Base-by-base conservation (phyloP, 805 yeast genomes). In the Starmerella stigmatis region DNA sequence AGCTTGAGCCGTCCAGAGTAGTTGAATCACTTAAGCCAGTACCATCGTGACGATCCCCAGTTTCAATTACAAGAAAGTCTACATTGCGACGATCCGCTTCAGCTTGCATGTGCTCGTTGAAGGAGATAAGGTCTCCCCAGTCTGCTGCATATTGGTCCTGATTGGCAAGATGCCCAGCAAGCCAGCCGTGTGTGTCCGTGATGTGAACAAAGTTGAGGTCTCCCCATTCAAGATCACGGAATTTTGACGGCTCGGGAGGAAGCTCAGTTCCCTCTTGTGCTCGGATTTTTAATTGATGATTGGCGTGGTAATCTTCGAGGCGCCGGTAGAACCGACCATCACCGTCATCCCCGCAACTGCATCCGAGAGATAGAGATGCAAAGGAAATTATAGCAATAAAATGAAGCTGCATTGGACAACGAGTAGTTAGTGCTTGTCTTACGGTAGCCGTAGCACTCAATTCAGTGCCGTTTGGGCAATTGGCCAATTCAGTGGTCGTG, bases 31-130 rank as follows among this genome's bases (percentile, higher is more conserved):
- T 73, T 11, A 86, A 64, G 0, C 97, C 97, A 59, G 86, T 88
- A 1, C 97, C 97, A 61, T 89, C 97, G 56, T 85, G 94, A 50
- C 85, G 78, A 62, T 89, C 97, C 4, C 97, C 97, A 1, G 94
- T 78, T 58, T 89, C 97, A 2, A 89, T 71, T 4, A 86, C 57
- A 3, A 89, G 55, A 16, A 88, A 60, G 57, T 89, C 97, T 16
- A 70, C 75, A 1, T 69, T 71, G 10, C 67, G 37, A 26, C 60
- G 48, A 20, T 64, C 67, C 0, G 84, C 79, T 16, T 57, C 54
- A 0, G 57, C 50, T 27, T 68, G 66, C 55, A 88, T 60, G 45
- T 74, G 75, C 4, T 62, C 51, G 0, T 76, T 66, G 59, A 89
- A 88, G 0, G 88, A 77, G 3, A 82, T 59, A 48, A 81, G 84